Evolutionary conservation across 2,329 filamentous ascomycete genomes (phyloP).

Genomic region (Colletotrichum spinosum): DNA sequence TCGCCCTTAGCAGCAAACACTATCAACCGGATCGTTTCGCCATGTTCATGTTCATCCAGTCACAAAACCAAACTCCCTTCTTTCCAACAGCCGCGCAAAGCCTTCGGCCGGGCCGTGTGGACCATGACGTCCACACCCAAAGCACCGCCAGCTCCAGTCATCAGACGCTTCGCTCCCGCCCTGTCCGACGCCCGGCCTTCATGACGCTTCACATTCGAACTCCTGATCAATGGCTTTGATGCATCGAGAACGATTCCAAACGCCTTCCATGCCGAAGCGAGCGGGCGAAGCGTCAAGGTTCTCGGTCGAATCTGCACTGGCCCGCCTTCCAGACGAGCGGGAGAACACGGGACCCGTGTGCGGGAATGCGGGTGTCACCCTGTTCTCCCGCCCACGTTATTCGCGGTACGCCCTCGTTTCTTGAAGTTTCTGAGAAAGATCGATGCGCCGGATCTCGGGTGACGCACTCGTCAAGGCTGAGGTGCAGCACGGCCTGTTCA

Average conservation of each 20-base stretch:
- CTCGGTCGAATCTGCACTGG: background rate
- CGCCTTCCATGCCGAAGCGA: slow-evolving; percentile 19
- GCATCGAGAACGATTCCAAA: slow-evolving; percentile 24
- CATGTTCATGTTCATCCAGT: no score
- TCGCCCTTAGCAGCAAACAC: background rate
- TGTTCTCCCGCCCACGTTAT: no score
- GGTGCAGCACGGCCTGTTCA: no score
- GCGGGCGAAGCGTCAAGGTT: background rate
- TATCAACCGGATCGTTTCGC: background rate
- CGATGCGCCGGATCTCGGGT: no score
- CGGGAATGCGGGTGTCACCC: no score
- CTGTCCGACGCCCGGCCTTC: slow-evolving; percentile 16
- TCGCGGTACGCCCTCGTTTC: no score
- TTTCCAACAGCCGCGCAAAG: background rate
- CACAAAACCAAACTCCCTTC: background rate
- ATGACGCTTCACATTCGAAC: slow-evolving; percentile 8
- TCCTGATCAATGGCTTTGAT: background rate
- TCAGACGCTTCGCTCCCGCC: slow-evolving; percentile 19
- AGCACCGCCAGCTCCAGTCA: background rate
- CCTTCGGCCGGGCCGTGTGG: background rate
- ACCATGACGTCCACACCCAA: background rate
- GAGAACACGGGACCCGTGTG: slow-evolving; percentile 19
- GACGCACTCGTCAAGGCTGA: no score
- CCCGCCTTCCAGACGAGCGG: slow-evolving; percentile 27
- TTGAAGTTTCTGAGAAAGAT: no score